Base-by-base conservation (phyloP, 1,139 yeast genomes). In the Candida frijolesensis region DNA sequence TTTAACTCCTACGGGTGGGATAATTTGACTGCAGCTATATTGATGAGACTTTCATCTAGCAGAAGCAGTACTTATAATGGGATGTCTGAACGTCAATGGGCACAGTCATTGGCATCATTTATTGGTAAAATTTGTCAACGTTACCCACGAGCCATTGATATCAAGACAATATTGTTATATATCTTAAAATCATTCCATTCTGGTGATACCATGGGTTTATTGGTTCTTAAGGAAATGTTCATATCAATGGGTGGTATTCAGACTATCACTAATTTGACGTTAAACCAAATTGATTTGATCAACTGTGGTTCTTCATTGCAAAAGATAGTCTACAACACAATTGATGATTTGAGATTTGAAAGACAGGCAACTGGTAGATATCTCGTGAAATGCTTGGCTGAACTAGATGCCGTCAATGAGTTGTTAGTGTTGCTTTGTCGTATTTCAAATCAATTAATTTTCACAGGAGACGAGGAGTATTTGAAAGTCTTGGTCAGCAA, bases 1-100 rank as follows among this genome's bases (percentile, higher is more conserved):
- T 89, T 91, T 64, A 87, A 87, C 50, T 79, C 74, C 8, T 85
- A 87, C 62, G 94, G 92, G 0, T 91, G 96, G 92, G 98, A 92
- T 64, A 88, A 84, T 1, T 70, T 92, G 41, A 86, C 94, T 1
- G 84, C 82, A 58, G 92, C 89, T 0, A 71, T 92, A 7, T 71
- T 91, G 64, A 79, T 84, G 61, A 82, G 96, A 59, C 74, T 94
- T 33, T 84, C 95, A 1, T 67, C 74, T 0, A 89, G 87, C 11
- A 76, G 96, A 66, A 72, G 82, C 3, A 78, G 85, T 27, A 73
- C 86, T 38, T 76, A 68, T 15, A 94, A 91, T 67, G 98, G 98
- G 4, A 71, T 92, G 52, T 83, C 85, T 59, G 95, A 89, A 54
- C 77, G 89, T 18, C 86, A 83, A 62, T 94, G 98, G 98, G 79